Conservation (phyloP, 805 yeast genomes). For the Priceomyces fermenticarens region DNA sequence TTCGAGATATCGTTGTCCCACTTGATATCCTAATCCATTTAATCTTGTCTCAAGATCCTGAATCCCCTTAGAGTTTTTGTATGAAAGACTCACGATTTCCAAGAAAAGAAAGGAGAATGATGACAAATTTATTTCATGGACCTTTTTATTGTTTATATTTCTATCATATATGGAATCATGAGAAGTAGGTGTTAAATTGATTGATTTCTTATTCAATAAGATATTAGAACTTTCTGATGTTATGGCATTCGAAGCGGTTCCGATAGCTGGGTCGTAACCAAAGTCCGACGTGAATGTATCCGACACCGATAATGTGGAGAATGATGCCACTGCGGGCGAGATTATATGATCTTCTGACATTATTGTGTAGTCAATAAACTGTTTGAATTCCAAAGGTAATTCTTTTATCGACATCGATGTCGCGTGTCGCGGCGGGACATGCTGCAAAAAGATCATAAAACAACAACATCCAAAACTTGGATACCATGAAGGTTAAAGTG, state of each 20-base stretch:
- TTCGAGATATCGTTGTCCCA: slow-evolving; percentile 72
- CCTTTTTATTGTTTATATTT: slow-evolving; percentile 57
- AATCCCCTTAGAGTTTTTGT: slow-evolving; percentile 60
- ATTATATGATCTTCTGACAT: slow-evolving; percentile 24
- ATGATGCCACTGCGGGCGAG: slow-evolving; percentile 27
- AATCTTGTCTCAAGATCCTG: slow-evolving; percentile 56
- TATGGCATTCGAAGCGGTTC: slow-evolving; percentile 39
- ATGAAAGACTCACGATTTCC: slow-evolving; percentile 67
- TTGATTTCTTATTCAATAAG: slow-evolving; percentile 28
- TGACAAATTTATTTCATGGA: slow-evolving; percentile 64
- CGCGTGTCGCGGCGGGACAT: neutral
- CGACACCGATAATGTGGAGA: slow-evolving; percentile 25
- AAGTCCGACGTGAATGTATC: slow-evolving; percentile 30
- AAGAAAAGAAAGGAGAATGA: slow-evolving; percentile 67
- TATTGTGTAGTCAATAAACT: neutral
- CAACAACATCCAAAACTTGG: neutral
- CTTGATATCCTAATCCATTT: slow-evolving; percentile 71
- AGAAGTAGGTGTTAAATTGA: slow-evolving; percentile 32
- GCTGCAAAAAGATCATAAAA: neutral
- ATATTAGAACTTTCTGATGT: slow-evolving; percentile 35
- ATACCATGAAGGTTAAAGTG: neutral
- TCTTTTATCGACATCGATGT: neutral
- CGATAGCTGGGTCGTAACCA: slow-evolving; percentile 44
- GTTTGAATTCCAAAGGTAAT: no score
- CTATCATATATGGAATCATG: slow-evolving; percentile 60